Base-by-base conservation (phyloP, 2,329 filamentous ascomycete genomes). In the Cladophialophora carrionii region DNA sequence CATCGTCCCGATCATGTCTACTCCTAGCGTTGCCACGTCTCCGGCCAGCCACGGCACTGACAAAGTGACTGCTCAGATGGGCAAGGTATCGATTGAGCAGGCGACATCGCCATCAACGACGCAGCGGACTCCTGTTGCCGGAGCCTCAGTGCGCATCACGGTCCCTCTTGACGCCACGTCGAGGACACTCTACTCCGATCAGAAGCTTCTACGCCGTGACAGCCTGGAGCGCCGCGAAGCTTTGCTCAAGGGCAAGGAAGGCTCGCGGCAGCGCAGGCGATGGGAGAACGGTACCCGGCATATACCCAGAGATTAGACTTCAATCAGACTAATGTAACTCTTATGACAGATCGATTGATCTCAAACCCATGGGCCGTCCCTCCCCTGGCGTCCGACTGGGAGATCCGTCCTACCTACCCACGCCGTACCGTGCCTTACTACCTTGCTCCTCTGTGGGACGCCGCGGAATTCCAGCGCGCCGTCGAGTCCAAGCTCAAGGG, bases 221-320 rank as follows among this genome's bases (percentile, higher is more conserved):
- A 88, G 85, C 71, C 72, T 86, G 72, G 87, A 86, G 73, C 78
- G 85, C 58, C 87, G 93, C 20, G 92, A 96, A 70, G 86, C 88
- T 2, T 75, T 96, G 59, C 82, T 95, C 34, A 96, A 92, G 80
- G 94, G 94, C 63, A 96, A 96, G 71, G 92, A 97, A 77, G 94
- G 94, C 37, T 94, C 87, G 72, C 86, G 94, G 41, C 88, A 94
- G 73, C 84, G 94, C 57, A 88, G 94, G 72, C 85, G 94, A 62
- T 98, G 93, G 92, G 95, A 99, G 81, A 99, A 98, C 77, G 91
- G 92, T 96, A 84, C 70, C 78, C 73, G 20, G 20, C 68, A 43
- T 65, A 24, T 31, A 24, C 32, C 49, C 58, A 14, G 34, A 41
- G 55, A 37, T 51, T 29, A 54, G 20, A 60, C 43, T 52, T 43